These are phyloP conservation scores for Clavispora carvajalis DNA, from an alignment of 805 yeast species.

Conservation along the genomic window DNA sequence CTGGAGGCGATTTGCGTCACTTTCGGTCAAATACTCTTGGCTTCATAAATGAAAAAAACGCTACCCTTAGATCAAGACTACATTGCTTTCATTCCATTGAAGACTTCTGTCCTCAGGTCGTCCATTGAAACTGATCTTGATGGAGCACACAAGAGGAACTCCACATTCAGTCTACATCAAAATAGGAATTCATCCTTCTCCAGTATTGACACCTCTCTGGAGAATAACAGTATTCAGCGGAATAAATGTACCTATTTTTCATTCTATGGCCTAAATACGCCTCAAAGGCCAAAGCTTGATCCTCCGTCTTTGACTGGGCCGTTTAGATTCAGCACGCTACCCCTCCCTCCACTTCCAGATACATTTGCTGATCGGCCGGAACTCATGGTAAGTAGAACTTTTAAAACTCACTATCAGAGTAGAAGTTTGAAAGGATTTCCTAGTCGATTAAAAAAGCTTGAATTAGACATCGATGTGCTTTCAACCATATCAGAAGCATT, in stretches of 20 bases:
- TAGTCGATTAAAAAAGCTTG: background rate
- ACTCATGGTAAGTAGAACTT: too few species aligned
- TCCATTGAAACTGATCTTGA: background rate
- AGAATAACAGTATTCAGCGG: background rate
- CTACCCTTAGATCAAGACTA: background rate
- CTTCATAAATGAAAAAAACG: background rate
- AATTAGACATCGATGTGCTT: background rate
- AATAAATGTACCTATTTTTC: background rate
- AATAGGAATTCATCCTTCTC: background rate
- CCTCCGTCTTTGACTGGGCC: background rate
- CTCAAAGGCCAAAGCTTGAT: background rate
- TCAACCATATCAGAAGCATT: background rate
- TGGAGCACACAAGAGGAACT: background rate
- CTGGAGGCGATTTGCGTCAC: too few species aligned
- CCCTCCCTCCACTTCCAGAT: background rate
- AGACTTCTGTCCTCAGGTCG: background rate
- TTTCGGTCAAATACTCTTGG: background rate
- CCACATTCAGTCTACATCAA: background rate
- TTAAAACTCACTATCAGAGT: too few species aligned
- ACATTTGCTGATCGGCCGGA: background rate
- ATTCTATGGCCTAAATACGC: background rate
- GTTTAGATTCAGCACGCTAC: background rate
- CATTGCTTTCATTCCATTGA: conserved; percentile 1
- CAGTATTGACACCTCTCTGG: background rate
- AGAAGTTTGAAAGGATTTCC: background rate